These are phyloP conservation scores for Senecio squalidus DNA, from an alignment of 140 eudicot genomes.

Conservation along the genomic window DNA sequence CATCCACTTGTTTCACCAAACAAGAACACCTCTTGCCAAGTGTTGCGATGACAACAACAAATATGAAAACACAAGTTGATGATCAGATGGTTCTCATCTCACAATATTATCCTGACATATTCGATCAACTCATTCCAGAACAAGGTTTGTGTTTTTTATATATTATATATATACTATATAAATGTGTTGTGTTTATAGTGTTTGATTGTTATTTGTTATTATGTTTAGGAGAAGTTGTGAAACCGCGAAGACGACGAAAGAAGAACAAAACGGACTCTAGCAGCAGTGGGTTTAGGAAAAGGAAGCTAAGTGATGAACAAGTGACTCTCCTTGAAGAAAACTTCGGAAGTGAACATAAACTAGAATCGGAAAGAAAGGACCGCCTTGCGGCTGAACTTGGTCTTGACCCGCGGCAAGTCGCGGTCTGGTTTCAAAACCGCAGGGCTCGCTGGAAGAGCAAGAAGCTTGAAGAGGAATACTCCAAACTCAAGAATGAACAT, in stretches of 20 bases:
- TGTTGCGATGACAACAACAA: constrained; percentile 24
- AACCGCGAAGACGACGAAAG: constrained; percentile 63
- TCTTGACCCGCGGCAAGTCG: constrained; percentile 92
- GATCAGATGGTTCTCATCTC: constrained; percentile 68
- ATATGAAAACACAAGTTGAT: constrained; percentile 39
- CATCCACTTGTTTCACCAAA: constrained; percentile 38
- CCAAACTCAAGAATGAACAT: constrained; percentile 59
- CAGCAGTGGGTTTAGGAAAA: constrained; percentile 50
- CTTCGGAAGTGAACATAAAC: constrained; percentile 75
- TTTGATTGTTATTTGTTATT: constrained; percentile 1
- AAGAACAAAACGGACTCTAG: constrained; percentile 48
- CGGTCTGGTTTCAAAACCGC: constrained; percentile 97
- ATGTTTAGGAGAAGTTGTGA: constrained; percentile 37
- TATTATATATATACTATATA: background rate
- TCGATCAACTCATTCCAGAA: constrained; percentile 50
- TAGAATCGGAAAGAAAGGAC: constrained; percentile 91
- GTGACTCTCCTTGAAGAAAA: constrained; percentile 52
- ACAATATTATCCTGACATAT: constrained; percentile 67
- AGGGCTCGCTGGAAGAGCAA: constrained; percentile 95
- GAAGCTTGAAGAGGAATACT: constrained; percentile 86
- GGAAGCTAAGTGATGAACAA: constrained; percentile 81
- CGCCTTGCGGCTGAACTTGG: constrained; percentile 84
- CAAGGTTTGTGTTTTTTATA: constrained; percentile 32
- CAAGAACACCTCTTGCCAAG: constrained; percentile 32
- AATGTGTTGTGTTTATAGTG: constrained; percentile 12